Conservation (phyloP, 1,139 yeast species). For the Yamadazyma conglobata region DNA sequence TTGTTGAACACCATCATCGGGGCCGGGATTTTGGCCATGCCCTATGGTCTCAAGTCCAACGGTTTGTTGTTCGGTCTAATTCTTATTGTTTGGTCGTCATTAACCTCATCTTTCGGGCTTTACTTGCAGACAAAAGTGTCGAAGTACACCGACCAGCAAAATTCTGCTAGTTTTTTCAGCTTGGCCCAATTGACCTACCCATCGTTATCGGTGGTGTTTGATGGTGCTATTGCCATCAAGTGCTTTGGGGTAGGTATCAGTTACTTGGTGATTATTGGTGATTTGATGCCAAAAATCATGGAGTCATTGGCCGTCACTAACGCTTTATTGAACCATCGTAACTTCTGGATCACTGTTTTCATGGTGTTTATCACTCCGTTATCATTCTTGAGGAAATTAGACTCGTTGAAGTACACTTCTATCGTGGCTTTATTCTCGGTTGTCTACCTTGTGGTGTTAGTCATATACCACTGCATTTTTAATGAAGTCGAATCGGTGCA, state of each 20-base stretch:
- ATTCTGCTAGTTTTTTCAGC: constrained; percentile 51
- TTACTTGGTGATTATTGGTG: constrained; percentile 86
- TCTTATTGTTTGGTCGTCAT: constrained; percentile 45
- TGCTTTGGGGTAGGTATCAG: constrained; percentile 91
- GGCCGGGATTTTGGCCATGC: constrained; percentile 58
- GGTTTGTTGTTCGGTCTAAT: constrained; percentile 48
- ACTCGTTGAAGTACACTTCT: constrained; percentile 82
- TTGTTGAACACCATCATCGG: constrained; percentile 53
- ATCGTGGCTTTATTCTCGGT: constrained; percentile 81
- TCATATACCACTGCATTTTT: constrained; percentile 57
- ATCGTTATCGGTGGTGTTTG: constrained; percentile 41
- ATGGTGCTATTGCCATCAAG: constrained; percentile 54
- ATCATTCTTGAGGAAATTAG: constrained; percentile 68
- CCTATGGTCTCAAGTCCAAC: constrained; percentile 50
- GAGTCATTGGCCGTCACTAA: constrained; percentile 36
- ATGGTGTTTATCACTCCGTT: constrained; percentile 69
- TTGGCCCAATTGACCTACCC: constrained; percentile 55
- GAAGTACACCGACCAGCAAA: constrained; percentile 46
- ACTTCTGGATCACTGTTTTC: constrained; percentile 69
- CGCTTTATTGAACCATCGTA: constrained; percentile 36
- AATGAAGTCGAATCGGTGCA: constrained; percentile 25
- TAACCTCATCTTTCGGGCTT: constrained; percentile 51
- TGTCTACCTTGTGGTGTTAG: constrained; percentile 72
- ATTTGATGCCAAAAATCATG: constrained; percentile 77
- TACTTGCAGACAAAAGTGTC: constrained; percentile 51